These are phyloP conservation scores for Malassezia dermatis DNA, from an alignment of 1,284 basidiomycete species.

Conservation along the genomic window DNA sequence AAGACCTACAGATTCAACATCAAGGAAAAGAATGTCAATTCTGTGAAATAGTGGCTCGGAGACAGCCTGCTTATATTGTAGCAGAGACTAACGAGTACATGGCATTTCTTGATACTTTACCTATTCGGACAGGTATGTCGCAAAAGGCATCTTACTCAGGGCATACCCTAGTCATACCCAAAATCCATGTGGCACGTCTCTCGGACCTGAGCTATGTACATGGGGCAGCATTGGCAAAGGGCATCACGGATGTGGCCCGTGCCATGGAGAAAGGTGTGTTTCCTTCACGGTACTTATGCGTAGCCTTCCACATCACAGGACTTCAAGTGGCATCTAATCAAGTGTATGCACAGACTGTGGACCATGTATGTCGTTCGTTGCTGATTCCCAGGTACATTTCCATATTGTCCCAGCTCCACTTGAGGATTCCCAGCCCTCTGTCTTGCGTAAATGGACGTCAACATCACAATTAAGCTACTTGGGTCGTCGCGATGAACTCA, in stretches of 20 bases:
- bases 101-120: conserved; percentile 13
- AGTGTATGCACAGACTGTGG: conserved; percentile 13
- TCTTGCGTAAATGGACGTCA: conserved; percentile 1
- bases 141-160: background rate
- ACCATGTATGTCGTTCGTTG: conserved; percentile 8
- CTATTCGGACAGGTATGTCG: conserved; percentile 14
- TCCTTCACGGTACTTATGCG: background rate
- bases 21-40: background rate
- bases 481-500: conserved; percentile 10
- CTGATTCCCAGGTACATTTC: conserved; percentile 12
- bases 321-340: conserved; percentile 16
- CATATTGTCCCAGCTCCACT: conserved; percentile 12
- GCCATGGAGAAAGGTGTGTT: conserved; percentile 14
- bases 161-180: conserved; percentile 12
- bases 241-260: conserved; percentile 4
- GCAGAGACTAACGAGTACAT: conserved; percentile 1
- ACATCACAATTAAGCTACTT: background rate
- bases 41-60: conserved; percentile 6
- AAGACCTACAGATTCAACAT: background rate
- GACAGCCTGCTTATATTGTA: conserved; percentile 7
- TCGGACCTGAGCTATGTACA: background rate
- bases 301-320: conserved; percentile 4
- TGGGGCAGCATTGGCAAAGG: background rate
- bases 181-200: background rate
- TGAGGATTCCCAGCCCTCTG: background rate